Conservation (phyloP, 768 basidiomycete species). For the Erythrobasidium yunnanense region DNA sequence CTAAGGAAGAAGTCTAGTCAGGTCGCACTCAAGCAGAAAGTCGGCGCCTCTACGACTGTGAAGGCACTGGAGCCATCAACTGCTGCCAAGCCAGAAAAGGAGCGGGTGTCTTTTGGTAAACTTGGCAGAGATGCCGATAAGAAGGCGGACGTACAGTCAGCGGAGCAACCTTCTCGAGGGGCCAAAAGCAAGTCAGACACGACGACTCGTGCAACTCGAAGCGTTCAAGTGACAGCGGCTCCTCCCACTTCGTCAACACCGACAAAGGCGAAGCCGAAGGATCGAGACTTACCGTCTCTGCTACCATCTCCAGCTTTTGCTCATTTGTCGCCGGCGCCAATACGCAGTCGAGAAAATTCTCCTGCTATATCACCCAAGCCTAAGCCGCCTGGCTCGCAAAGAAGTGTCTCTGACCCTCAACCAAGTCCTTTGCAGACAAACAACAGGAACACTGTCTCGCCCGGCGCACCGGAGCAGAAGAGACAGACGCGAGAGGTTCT, state of each 20-base stretch:
- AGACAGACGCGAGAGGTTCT: not conserved
- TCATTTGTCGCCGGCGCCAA: not conserved
- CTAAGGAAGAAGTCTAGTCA: conserved; percentile 21
- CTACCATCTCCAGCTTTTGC: not conserved
- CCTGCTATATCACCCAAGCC: not conserved
- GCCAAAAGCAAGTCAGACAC: not conserved
- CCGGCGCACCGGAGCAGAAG: not conserved
- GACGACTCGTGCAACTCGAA: not conserved
- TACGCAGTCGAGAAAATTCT: not conserved
- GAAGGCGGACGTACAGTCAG: not conserved
- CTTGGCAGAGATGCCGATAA: not conserved
- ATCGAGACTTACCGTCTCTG: not conserved
- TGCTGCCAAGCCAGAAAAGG: too few species aligned
- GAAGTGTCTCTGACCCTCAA: not conserved
- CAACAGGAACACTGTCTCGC: not conserved
- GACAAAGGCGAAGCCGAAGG: not conserved
- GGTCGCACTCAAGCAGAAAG: not conserved
- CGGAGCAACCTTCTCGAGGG: not conserved
- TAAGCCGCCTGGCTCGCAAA: not conserved
- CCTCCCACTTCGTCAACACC: not conserved
- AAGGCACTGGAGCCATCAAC: too few species aligned
- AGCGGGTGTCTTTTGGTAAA: not conserved
- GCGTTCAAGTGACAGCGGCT: not conserved
- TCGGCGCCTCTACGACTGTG: not conserved
- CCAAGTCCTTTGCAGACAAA: not conserved